Evolutionary conservation across 805 yeast species (phyloP).

Genomic region (Metschnikowia kofuensis): DNA sequence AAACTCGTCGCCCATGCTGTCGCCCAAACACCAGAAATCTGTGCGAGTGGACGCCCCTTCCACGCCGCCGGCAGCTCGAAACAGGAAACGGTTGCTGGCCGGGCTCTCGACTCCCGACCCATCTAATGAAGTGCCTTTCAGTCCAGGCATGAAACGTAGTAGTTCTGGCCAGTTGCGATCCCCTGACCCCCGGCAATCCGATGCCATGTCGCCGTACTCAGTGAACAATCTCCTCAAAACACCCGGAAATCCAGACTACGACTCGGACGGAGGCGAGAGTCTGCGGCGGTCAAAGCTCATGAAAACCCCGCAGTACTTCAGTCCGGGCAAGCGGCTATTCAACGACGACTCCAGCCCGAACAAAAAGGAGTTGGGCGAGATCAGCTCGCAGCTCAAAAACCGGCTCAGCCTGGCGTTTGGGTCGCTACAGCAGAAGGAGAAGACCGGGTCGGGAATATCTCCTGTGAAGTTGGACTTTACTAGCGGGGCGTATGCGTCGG

Average conservation of each 20-base stretch:
- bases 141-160: constrained; percentile 39
- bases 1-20: constrained; percentile 29
- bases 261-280: constrained; percentile 26
- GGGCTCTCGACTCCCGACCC: constrained; percentile 39
- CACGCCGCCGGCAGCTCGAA: constrained; percentile 26
- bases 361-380: constrained; percentile 36
- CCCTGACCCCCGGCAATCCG: constrained; percentile 32
- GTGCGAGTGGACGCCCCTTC: constrained; percentile 24
- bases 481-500: constrained; percentile 21
- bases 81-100: constrained; percentile 26
- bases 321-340: constrained; percentile 38
- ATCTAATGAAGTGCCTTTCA: constrained; percentile 30
- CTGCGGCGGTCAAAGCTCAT: constrained; percentile 26
- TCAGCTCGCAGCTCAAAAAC: constrained; percentile 37
- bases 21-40: constrained; percentile 28
- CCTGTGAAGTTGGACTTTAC: constrained; percentile 27
- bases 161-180: constrained; percentile 28
- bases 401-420: constrained; percentile 40
- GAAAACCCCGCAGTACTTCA: constrained; percentile 40
- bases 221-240: constrained; percentile 28
- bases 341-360: constrained; percentile 25
- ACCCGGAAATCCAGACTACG: constrained; percentile 31
- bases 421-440: constrained; percentile 30
- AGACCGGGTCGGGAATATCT: constrained; percentile 7
- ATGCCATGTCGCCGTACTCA: constrained; percentile 28